Percentiles rank a stretch among this genome's conserved stretches.
phyloP scores from a whole-genome alignment of 202 grass and related monocot species.

The Panicum hallii region DNA sequence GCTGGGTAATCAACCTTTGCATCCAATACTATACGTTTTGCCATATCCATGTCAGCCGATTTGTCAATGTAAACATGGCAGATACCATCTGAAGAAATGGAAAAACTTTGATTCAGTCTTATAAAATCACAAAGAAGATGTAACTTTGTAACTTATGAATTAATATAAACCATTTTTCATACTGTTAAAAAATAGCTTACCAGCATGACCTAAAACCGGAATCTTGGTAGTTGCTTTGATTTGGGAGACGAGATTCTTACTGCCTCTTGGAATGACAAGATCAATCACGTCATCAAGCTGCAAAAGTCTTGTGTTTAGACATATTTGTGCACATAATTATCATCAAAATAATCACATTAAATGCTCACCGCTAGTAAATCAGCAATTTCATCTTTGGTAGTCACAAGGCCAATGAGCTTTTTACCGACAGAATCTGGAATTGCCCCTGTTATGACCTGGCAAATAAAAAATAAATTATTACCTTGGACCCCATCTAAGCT shows the following conservation, averaged over 20 bases:
- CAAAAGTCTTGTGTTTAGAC: slow-evolving; percentile 45
- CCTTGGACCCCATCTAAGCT: not conserved
- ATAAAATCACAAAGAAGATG: not conserved
- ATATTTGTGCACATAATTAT: slow-evolving; percentile 29
- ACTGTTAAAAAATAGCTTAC: slow-evolving; percentile 51
- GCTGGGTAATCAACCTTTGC: slow-evolving; percentile 98
- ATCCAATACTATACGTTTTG: slow-evolving; percentile 85
- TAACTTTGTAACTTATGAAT: slow-evolving; percentile 4
- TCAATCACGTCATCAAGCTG: slow-evolving; percentile 99
- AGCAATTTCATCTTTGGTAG: slow-evolving; percentile 89
- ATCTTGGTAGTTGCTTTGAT: slow-evolving; percentile 97
- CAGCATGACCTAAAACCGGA: slow-evolving; percentile 93
- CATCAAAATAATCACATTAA: slow-evolving; percentile 27
- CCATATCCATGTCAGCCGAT: slow-evolving; percentile 95
- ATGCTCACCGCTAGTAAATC: slow-evolving; percentile 82
- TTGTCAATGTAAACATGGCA: slow-evolving; percentile 99
- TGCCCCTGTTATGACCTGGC: slow-evolving; percentile 75
- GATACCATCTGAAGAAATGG: slow-evolving; percentile 76
- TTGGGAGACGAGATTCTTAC: slow-evolving; percentile 90
- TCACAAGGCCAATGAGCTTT: slow-evolving; percentile 93
- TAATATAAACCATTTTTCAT: slow-evolving; percentile 8
- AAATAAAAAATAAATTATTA: slow-evolving; percentile 27
- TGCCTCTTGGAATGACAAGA: slow-evolving; percentile 97
- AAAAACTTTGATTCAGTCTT: slow-evolving; percentile 24
- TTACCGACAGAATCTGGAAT: slow-evolving; percentile 86